Conservation (phyloP, 208 protist species). For the Angomonas deanei region DNA sequence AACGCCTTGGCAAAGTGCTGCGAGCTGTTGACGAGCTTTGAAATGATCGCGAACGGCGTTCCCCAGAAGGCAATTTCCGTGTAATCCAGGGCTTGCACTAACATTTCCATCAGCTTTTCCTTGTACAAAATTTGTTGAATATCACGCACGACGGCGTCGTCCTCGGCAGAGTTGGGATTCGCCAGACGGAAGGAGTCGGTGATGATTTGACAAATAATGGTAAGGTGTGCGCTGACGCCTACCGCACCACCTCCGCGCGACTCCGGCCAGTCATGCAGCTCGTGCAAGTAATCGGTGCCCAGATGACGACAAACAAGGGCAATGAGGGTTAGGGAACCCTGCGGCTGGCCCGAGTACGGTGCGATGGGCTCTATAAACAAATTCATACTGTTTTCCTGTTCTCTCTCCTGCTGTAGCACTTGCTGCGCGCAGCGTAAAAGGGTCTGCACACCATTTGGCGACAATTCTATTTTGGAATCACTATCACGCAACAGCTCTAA, state of each 20-base stretch:
- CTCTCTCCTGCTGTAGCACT: slow-evolving; percentile 53
- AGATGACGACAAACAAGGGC: slow-evolving; percentile 70
- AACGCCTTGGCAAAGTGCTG: slow-evolving; percentile 76
- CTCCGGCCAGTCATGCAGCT: slow-evolving; percentile 78
- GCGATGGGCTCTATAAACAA: slow-evolving; percentile 48
- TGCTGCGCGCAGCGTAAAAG: slow-evolving; percentile 70
- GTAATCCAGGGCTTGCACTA: slow-evolving; percentile 76
- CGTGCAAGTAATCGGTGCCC: slow-evolving; percentile 62
- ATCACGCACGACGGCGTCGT: slow-evolving; percentile 53
- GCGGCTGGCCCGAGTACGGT: slow-evolving; percentile 32
- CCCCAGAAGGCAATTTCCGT: slow-evolving; percentile 76
- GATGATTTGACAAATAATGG: slow-evolving; percentile 75
- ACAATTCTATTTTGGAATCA: slow-evolving; percentile 64
- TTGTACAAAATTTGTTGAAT: slow-evolving; percentile 69
- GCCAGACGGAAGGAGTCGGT: slow-evolving; percentile 44
- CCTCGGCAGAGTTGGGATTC: slow-evolving; percentile 24
- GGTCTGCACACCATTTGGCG: slow-evolving; percentile 72
- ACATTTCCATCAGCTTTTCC: slow-evolving; percentile 74
- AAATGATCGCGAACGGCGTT: slow-evolving; percentile 80
- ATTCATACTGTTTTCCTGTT: slow-evolving; percentile 42
- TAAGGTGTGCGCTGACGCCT: slow-evolving; percentile 78
- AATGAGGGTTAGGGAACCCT: slow-evolving; percentile 30
- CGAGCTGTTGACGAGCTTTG: slow-evolving; percentile 73
- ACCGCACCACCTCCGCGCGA: slow-evolving; percentile 69
- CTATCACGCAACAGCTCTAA: slow-evolving; percentile 71